These are phyloP conservation scores for Wallacemonas sp. DNA, from an alignment of 208 protist genomes.

Conservation along the genomic window DNA sequence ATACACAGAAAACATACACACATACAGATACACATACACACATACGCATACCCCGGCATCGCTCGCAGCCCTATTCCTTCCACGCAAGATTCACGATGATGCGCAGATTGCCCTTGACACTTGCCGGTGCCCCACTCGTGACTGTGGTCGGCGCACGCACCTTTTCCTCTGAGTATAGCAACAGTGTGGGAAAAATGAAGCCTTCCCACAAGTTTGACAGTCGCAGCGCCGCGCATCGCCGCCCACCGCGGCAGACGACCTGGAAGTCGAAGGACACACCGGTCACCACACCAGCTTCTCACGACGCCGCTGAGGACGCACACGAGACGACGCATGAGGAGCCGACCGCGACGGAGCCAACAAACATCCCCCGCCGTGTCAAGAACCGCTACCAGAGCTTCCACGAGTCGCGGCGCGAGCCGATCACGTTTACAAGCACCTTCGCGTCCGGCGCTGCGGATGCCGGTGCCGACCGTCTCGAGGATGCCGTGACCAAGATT, in stretches of 20 bases:
- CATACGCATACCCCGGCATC: not conserved
- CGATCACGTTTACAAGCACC: conserved; percentile 56
- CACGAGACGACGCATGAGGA: not conserved
- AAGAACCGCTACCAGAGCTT: conserved; percentile 62
- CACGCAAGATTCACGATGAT: conserved; percentile 20
- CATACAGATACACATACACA: not conserved
- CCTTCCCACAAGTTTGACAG: conserved; percentile 26
- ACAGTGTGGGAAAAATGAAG: conserved; percentile 34
- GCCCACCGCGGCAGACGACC: conserved; percentile 30
- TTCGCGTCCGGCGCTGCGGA: conserved; percentile 25
- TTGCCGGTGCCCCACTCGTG: not conserved
- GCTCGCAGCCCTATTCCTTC: not conserved
- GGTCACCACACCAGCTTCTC: not conserved
- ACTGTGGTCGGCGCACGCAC: conserved; percentile 9
- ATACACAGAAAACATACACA: not conserved
- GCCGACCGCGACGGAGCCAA: conserved; percentile 5
- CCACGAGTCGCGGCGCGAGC: conserved; percentile 41
- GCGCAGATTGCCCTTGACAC: conserved; percentile 16
- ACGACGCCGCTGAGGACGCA: too few relatives aligned
- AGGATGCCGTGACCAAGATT: conserved; percentile 63
- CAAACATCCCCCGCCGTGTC: conserved; percentile 27
- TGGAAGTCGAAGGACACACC: conserved; percentile 21
- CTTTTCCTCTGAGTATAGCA: conserved; percentile 39
- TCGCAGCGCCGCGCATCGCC: conserved; percentile 46
- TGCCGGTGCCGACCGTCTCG: conserved; percentile 1